Conservation (phyloP, 305 asterid genomes). For the Fraxinus sp. region DNA sequence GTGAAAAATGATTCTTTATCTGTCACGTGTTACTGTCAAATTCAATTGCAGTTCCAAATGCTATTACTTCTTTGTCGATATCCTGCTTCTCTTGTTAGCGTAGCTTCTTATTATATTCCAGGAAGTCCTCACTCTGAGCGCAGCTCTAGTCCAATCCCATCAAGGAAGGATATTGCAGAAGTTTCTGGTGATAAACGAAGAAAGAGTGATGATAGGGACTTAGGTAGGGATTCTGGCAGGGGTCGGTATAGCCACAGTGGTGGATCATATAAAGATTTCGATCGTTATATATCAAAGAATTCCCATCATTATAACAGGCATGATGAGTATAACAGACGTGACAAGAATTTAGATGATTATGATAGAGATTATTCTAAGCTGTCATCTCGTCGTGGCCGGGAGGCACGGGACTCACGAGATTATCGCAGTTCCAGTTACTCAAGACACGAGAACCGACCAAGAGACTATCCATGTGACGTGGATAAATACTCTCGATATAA, state of each 20-base stretch:
- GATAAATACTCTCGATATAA: conserved; percentile 48
- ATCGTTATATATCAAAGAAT: conserved; percentile 57
- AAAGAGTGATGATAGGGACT: conserved; percentile 51
- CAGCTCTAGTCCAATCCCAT: conserved; percentile 52
- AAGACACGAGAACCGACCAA: conserved; percentile 52
- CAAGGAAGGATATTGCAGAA: conserved; percentile 45
- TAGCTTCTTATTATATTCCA: conserved; percentile 45
- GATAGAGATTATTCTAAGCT: conserved; percentile 62
- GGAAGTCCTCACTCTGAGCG: conserved; percentile 59
- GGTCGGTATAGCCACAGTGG: conserved; percentile 46
- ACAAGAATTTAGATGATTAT: conserved; percentile 55
- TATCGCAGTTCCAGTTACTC: conserved; percentile 35
- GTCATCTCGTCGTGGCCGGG: conserved; percentile 58
- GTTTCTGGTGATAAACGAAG: conserved; percentile 42
- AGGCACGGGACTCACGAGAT: conserved; percentile 52
- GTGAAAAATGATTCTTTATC: conserved; percentile 3
- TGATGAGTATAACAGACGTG: conserved; percentile 58
- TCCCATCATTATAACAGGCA: conserved; percentile 31
- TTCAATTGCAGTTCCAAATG: conserved; percentile 3
- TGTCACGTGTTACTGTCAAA: not conserved
- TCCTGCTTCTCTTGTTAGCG: conserved; percentile 41
- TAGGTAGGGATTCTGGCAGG: conserved; percentile 38
- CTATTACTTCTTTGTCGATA: conserved; percentile 2
- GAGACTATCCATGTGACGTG: conserved; percentile 45
- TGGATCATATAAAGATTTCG: conserved; percentile 57